These are phyloP conservation scores for Nephromyces sp. DNA, from an alignment of 169 alveolate species.

Conservation along the genomic window DNA sequence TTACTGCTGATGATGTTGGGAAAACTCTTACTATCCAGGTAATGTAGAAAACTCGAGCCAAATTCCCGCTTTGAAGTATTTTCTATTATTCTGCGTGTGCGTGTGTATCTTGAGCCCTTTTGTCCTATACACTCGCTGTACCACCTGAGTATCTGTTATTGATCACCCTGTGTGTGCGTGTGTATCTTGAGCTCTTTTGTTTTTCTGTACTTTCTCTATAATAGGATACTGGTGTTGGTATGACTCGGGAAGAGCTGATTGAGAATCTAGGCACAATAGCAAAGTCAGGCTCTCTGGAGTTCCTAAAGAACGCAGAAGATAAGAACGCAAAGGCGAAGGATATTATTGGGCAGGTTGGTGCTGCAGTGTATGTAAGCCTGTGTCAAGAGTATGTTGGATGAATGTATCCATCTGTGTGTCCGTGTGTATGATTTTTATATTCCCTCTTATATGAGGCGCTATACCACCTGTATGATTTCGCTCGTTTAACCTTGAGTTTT, in stretches of 20 bases:
- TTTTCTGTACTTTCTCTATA: neutral
- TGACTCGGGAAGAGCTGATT: conserved; percentile 94
- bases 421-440: too few species aligned
- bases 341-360: conserved; percentile 29
- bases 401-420: too few species aligned
- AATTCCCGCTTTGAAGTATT: too few species aligned
- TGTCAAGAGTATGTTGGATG: too few species aligned
- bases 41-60: neutral
- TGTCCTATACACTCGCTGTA: neutral
- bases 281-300: conserved; percentile 92
- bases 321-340: conserved; percentile 43
- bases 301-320: conserved; percentile 55
- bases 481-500: neutral
- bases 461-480: neutral
- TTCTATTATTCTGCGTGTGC: too few species aligned
- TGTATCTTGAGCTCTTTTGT: neutral
- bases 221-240: conserved; percentile 98
- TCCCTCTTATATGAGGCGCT: too few species aligned
- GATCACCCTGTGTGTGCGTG: too few species aligned
- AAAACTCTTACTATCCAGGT: conserved; percentile 33
- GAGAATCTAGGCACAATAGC: conserved; percentile 94
- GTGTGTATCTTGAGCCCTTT: too few species aligned
- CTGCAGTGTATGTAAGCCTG: too few species aligned
- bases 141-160: too few species aligned
- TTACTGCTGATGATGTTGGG: conserved; percentile 5